Conservation (phyloP, 2,329 filamentous ascomycete genomes). For the Nemania serpens region DNA sequence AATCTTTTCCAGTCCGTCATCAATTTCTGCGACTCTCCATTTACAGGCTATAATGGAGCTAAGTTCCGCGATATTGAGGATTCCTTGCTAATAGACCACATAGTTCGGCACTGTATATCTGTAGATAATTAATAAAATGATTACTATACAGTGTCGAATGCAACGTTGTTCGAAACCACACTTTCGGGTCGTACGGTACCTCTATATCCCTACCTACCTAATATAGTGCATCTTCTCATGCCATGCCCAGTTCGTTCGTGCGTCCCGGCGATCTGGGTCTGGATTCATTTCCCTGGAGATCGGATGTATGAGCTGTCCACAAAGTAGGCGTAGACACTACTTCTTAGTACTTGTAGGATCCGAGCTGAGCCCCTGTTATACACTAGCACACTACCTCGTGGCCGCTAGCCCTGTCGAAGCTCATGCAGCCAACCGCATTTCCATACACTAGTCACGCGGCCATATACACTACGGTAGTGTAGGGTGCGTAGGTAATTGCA, state of each 20-base stretch:
- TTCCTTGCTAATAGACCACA: background rate
- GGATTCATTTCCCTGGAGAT: conserved; percentile 35
- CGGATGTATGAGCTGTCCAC: conserved; percentile 14
- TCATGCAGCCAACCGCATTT: conserved; percentile 21
- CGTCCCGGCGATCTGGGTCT: conserved; percentile 38
- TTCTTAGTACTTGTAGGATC: conserved; percentile 5
- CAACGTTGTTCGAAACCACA: background rate
- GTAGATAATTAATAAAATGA: conserved; percentile 19
- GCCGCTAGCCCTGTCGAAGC: conserved; percentile 6
- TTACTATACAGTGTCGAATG: conserved; percentile 20
- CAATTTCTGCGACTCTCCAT: background rate
- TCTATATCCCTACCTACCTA: background rate
- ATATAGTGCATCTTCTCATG: background rate
- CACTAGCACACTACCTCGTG: conserved; percentile 14
- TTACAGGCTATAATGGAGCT: background rate
- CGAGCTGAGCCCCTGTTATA: conserved; percentile 24
- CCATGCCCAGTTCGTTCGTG: conserved; percentile 6
- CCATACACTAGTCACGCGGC: background rate
- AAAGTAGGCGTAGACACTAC: background rate
- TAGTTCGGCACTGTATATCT: too few species aligned
- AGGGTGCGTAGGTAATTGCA: background rate
- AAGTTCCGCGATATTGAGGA: background rate
- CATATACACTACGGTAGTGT: background rate
- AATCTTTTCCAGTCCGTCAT: background rate
- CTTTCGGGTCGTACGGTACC: background rate